Base-by-base conservation (phyloP, 2,329 filamentous ascomycete genomes). In the Herpotrichia juniperi region DNA sequence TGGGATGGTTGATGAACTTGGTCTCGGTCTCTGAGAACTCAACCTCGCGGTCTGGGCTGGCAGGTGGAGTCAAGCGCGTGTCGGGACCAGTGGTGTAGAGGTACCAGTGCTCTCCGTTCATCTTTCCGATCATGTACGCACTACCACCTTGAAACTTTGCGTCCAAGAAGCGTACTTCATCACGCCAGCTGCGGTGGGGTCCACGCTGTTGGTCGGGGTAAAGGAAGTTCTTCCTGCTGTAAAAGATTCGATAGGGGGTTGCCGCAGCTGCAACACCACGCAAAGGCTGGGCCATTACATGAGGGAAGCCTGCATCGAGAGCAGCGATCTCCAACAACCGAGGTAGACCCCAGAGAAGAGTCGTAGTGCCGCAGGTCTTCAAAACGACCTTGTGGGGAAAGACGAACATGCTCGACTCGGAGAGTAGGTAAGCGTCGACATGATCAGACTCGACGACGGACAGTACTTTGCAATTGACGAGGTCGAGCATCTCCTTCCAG, bases 51-150 rank as follows among this genome's bases (percentile, higher is more conserved):
- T 74, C 75, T 5, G 93, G 93, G 10, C 90, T 96, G 25, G 87
- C 81, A 50, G 93, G 93, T 4, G 93, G 92, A 0, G 93, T 96
- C 59, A 96, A 80, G 48, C 84, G 80, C 42, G 85, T 87, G 71
- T 89, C 87, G 16, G 94, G 93, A 46, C 91, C 91, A 11, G 94
- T 97, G 67, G 97, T 87, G 78, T 99, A 99, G 50, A 99, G 81
- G 73, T 97, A 97, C 94, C 94, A 99, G 68, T 99, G 94, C 74
- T 99, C 94, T 52, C 94, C 93, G 65, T 99, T 99, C 93, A 97
- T 97, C 79, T 97, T 97, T 69, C 94, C 94, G 61, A 99, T 96
- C 93, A 97, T 96, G 76, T 99, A 99, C 45, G 94, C 94, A 74
- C 93, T 97, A 49, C 94, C 94, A 50, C 90, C 88, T 56, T 89